phyloP scores from a whole-genome alignment of 768 basidiomycete species.

The Mycena capillaripes region DNA sequence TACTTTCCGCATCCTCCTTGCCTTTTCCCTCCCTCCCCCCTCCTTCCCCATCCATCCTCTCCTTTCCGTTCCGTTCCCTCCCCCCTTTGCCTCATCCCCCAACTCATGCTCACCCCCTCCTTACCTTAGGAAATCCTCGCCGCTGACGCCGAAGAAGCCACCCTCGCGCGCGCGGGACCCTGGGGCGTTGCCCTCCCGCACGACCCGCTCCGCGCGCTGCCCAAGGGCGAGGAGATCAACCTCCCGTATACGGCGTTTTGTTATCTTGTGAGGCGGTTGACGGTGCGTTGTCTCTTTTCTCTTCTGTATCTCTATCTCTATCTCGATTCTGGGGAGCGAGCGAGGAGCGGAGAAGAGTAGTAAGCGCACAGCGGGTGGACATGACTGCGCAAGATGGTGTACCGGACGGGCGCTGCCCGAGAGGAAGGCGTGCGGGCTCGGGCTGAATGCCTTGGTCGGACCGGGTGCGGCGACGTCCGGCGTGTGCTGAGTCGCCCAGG shows the following conservation, averaged over 20 bases:
- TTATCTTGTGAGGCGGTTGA: conserved; percentile 75
- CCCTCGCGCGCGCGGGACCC: conserved; percentile 53
- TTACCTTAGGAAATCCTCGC: conserved; percentile 46
- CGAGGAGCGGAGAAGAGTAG: too few relatives aligned
- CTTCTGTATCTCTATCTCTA: not conserved
- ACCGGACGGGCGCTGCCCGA: too few relatives aligned
- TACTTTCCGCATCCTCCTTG: not conserved
- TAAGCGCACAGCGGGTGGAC: too few relatives aligned
- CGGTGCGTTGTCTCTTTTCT: conserved; percentile 52
- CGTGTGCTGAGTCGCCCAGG: too few relatives aligned
- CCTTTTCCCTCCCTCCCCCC: not conserved
- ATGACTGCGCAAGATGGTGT: too few relatives aligned
- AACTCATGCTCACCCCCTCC: not conserved
- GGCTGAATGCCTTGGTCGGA: too few relatives aligned
- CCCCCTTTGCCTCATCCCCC: too few relatives aligned
- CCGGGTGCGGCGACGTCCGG: too few relatives aligned
- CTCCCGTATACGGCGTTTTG: conserved; percentile 73
- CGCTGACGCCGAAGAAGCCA: conserved; percentile 62
- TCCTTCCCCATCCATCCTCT: not conserved
- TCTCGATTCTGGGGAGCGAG: too few relatives aligned
- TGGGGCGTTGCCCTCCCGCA: conserved; percentile 66
- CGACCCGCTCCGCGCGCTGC: conserved; percentile 63
- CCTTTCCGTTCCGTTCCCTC: not conserved
- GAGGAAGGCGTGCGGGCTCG: too few relatives aligned
- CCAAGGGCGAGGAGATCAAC: conserved; percentile 59